Evolutionary conservation across 2,329 filamentous ascomycete species (phyloP).

Genomic region (Chrysoporthe puriensis): DNA sequence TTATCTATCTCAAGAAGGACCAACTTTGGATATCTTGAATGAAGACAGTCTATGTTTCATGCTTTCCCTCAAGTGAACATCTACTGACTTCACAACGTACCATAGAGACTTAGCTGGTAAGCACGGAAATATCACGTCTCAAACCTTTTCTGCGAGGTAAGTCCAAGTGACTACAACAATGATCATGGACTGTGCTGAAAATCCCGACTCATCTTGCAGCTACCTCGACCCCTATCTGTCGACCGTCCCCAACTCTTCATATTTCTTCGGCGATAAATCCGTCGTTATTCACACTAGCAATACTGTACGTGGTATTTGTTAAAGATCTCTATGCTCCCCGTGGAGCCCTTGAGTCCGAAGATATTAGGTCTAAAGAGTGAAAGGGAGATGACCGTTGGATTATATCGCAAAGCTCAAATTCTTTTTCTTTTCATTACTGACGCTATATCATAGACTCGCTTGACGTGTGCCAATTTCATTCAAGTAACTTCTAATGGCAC

Average conservation of each 20-base stretch:
- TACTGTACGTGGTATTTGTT: background rate
- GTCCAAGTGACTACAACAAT: background rate
- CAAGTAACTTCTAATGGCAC: background rate
- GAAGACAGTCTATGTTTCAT: no score
- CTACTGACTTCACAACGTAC: background rate
- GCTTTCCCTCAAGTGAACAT: background rate
- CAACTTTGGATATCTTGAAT: no score
- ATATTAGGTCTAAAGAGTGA: no score
- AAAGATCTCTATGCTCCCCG: no score
- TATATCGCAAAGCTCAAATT: no score
- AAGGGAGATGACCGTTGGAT: no score
- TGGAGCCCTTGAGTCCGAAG: no score
- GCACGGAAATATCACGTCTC: slow-evolving; percentile 7
- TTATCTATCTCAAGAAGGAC: background rate
- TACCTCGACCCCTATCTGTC: slow-evolving; percentile 1
- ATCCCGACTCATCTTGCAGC: background rate
- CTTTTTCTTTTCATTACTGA: no score
- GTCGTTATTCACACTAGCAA: slow-evolving; percentile 1
- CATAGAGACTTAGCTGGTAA: background rate
- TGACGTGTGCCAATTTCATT: background rate
- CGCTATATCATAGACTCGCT: background rate
- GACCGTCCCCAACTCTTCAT: background rate
- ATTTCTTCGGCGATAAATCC: slow-evolving; percentile 2
- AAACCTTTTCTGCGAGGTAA: background rate
- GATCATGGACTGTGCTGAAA: background rate